Base-by-base conservation (phyloP, 306 rosid genomes). In the Parietaria judaica region DNA sequence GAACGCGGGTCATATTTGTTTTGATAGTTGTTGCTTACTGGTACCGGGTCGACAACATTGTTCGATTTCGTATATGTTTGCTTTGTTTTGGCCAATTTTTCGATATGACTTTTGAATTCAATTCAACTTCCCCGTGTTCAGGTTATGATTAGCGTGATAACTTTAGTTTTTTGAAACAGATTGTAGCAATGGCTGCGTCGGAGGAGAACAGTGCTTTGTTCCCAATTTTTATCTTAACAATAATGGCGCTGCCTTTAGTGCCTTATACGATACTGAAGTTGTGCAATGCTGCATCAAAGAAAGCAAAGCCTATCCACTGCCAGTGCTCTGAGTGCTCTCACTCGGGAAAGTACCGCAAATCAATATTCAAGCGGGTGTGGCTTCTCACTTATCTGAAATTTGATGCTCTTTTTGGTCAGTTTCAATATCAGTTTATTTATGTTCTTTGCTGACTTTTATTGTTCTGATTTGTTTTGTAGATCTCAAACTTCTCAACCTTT, bases 141-240 rank as follows among this genome's bases (percentile, higher is more conserved):
- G 31, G 31, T 23, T 23, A 23, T 2, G 31, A 23, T 23, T 23
- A 23, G 31, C 31, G 31, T 23, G 31, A 0, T 23, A 23, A 23
- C 31, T 23, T 23, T 23, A 7, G 8, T 35, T 14, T 2, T 66
- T 72, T 67, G 67, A 60, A 73, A 52, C 34, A 39, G 75, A 58
- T 60, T 72, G 72, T 69, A 37, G 12, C 76, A 39, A 88, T 94
- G 99, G 97, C 84, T 11, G 85, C 86, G 64, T 88, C 99, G 5
- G 96, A 88, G 70, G 98, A 88, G 84, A 88, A 72, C 44, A 92
- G 91, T 65, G 83, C 88, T 8, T 63, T 94, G 84, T 94, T 94
- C 72, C 97, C 97, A 3, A 94, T 94, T 65, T 94, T 94, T 76
- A 84, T 94, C 31, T 72, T 94, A 83, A 94, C 99, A 51, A 88